A percentile compares a stretch with the other conserved stretches of the same genome.
These are phyloP conservation scores for Mortierella antarctica DNA, from an alignment of 192 early-diverging fungal genomes.

Conservation along the genomic window DNA sequence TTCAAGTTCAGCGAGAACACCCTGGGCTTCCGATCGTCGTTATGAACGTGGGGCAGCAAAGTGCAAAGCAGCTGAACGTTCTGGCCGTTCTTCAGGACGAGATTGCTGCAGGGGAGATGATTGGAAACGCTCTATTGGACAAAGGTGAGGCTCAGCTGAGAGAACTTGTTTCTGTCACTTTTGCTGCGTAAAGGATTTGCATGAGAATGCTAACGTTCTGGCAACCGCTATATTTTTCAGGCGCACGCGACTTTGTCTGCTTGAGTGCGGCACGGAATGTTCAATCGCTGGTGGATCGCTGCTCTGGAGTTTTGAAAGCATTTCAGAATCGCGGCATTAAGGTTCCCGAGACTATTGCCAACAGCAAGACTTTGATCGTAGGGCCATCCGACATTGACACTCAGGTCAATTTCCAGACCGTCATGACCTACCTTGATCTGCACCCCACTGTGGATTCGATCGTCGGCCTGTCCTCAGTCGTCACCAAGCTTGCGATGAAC, in stretches of 20 bases:
- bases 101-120: conserved; percentile 17
- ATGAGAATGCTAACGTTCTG: not conserved
- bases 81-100: conserved; percentile 44
- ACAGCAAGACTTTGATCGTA: conserved; percentile 20
- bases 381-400: not conserved
- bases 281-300: conserved; percentile 26
- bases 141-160: conserved; percentile 12
- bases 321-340: conserved; percentile 15
- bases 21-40: conserved; percentile 31
- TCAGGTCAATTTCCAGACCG: not conserved
- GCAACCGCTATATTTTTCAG: not conserved
- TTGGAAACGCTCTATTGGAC: conserved; percentile 34
- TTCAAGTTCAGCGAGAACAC: conserved; percentile 10
- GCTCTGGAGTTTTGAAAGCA: conserved; percentile 33
- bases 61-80: conserved; percentile 23
- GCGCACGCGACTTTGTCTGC: conserved; percentile 36
- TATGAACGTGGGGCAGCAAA: conserved; percentile 33
- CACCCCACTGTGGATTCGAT: conserved; percentile 22
- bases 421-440: conserved; percentile 2
- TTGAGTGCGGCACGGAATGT: not conserved
- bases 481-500: not conserved
- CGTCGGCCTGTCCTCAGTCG: not conserved
- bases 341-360: not conserved
- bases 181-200: not conserved
- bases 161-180: not conserved